phyloP scores from a whole-genome alignment of 352 stramenopile species.

The Phytopythium litorale region DNA sequence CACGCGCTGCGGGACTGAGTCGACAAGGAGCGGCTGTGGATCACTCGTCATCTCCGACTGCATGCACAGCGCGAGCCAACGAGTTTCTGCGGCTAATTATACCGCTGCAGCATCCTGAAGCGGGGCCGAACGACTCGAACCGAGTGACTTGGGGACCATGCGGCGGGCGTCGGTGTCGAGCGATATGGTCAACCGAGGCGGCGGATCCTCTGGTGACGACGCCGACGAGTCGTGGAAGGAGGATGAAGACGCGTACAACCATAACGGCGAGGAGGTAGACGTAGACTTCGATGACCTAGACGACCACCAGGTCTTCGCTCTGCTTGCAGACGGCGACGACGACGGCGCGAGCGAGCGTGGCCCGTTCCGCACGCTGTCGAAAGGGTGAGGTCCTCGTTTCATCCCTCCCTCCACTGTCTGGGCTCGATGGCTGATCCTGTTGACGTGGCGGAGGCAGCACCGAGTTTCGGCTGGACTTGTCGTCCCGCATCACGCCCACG shows the following conservation, averaged over 20 bases:
- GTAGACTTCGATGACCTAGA: slow-evolving; percentile 64
- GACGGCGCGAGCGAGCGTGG: slow-evolving; percentile 7
- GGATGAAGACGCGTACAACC: neutral
- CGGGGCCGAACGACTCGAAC: too few relatives aligned
- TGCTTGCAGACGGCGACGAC: slow-evolving; percentile 44
- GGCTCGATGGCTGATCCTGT: neutral
- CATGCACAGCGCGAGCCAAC: too few relatives aligned
- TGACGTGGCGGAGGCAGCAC: slow-evolving; percentile 17
- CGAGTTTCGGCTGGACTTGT: slow-evolving; percentile 55
- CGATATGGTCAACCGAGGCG: neutral
- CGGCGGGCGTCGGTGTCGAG: slow-evolving; percentile 28
- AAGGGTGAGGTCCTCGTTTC: slow-evolving; percentile 13
- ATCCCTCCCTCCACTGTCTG: neutral
- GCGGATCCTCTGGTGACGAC: neutral
- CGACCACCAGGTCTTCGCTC: slow-evolving; percentile 50
- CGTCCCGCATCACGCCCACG: slow-evolving; percentile 29
- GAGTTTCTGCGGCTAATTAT: neutral
- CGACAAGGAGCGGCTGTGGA: too few relatives aligned
- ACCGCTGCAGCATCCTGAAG: neutral
- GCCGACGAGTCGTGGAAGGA: neutral
- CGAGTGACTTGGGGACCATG: neutral
- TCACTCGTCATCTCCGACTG: too few relatives aligned
- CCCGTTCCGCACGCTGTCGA: slow-evolving; percentile 9
- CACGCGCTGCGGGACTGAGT: neutral
- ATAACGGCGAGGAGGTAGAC: slow-evolving; percentile 14